phyloP scores from a whole-genome alignment of 2,329 filamentous ascomycete species.

The Apiospora rasikravindrae region DNA sequence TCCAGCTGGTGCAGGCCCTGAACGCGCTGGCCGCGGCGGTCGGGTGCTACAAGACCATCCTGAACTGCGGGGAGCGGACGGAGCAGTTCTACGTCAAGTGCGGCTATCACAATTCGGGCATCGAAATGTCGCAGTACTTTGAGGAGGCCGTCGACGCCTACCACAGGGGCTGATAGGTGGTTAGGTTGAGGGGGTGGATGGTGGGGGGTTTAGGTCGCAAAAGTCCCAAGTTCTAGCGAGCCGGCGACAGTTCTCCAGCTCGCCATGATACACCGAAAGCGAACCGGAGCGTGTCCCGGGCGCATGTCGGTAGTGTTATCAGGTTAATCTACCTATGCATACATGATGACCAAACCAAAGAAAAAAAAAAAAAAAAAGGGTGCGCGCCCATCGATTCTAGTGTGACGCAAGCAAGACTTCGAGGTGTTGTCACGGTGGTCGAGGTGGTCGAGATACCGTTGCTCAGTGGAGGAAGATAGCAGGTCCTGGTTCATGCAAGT shows the following conservation, averaged over 20 bases:
- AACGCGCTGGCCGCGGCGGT: constrained; percentile 74
- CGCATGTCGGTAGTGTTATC: constrained; percentile 7
- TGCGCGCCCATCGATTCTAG: not conserved
- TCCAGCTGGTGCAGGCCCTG: constrained; percentile 77
- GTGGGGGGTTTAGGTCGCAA: not conserved
- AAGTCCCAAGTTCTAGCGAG: too few species aligned
- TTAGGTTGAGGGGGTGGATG: not conserved
- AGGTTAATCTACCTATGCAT: not conserved
- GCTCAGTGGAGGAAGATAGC: not conserved
- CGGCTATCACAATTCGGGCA: constrained; percentile 36
- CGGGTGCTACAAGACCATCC: constrained; percentile 81
- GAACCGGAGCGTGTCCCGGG: not conserved
- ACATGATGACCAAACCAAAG: not conserved
- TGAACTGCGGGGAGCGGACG: constrained; percentile 80
- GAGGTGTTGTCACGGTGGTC: not conserved
- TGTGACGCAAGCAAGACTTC: not conserved
- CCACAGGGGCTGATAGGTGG: constrained; percentile 31
- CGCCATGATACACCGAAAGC: not conserved
- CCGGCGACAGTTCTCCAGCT: not conserved
- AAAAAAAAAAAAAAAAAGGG: not conserved
- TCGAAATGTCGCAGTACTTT: constrained; percentile 39
- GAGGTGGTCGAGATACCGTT: not conserved
- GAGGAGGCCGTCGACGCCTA: constrained; percentile 34
- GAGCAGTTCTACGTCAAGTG: constrained; percentile 72
- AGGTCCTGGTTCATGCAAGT: constrained; percentile 18